Conservation (phyloP, 257 asterid species). For the Nicotiana noctiflora region DNA sequence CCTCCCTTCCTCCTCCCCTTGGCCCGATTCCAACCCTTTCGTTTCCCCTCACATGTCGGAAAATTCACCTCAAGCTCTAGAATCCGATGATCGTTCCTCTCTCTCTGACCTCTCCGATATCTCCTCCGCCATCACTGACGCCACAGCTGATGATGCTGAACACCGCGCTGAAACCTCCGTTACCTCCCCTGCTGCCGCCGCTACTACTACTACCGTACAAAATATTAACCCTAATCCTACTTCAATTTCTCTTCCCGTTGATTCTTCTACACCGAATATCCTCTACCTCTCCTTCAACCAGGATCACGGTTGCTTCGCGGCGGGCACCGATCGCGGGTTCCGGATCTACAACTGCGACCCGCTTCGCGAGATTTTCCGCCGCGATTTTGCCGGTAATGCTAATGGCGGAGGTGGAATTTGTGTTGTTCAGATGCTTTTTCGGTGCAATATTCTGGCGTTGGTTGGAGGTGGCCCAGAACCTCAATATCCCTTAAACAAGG, state of each 20-base stretch:
- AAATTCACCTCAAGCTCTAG: not conserved
- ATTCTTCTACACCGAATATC: conserved; percentile 26
- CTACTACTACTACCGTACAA: not conserved
- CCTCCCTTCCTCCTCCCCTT: conserved; percentile 5
- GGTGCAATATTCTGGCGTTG: conserved; percentile 68
- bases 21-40: not conserved
- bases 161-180: not conserved
- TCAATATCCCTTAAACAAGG: conserved; percentile 72
- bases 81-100: conserved; percentile 8
- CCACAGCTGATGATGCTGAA: not conserved
- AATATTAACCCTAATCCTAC: conserved; percentile 22
- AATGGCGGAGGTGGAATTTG: conserved; percentile 70
- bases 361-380: conserved; percentile 72
- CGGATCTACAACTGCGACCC: conserved; percentile 87
- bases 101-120: conserved; percentile 5
- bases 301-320: conserved; percentile 76
- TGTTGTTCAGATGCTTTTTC: conserved; percentile 79
- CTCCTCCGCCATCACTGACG: conserved; percentile 7
- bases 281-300: conserved; percentile 90
- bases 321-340: conserved; percentile 74
- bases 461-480: conserved; percentile 88
- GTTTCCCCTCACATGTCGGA: conserved; percentile 14
- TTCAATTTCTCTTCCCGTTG: conserved; percentile 17
- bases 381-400: conserved; percentile 37
- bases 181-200: not conserved